Percentiles rank a stretch among this genome's conserved stretches.
Evolutionary conservation across 2,329 filamentous ascomycete species (phyloP).

Genomic region (Sclerotinia glacialis): DNA sequence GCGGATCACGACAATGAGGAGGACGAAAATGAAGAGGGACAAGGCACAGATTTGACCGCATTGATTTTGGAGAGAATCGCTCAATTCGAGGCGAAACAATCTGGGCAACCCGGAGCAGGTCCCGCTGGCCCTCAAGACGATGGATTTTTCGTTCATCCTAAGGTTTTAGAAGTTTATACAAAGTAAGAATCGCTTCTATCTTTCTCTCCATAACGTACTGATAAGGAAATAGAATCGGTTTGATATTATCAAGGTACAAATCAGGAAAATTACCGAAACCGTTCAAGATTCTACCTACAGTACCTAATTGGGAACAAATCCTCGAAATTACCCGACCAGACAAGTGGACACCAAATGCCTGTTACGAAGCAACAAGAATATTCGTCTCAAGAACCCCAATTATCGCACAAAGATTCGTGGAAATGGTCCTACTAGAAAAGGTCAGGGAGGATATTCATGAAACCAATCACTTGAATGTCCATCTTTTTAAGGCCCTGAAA

Average conservation of each 20-base stretch:
- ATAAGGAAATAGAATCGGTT: slow-evolving; percentile 61
- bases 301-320: slow-evolving; percentile 89
- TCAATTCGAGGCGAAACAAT: slow-evolving; percentile 73
- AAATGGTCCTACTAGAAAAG: slow-evolving; percentile 80
- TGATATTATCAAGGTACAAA: slow-evolving; percentile 89
- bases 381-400: slow-evolving; percentile 83
- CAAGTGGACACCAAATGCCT: slow-evolving; percentile 70
- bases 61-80: slow-evolving; percentile 94
- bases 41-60: slow-evolving; percentile 79
- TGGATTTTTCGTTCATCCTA: slow-evolving; percentile 80
- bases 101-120: slow-evolving; percentile 34
- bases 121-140: slow-evolving; percentile 58
- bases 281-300: slow-evolving; percentile 91
- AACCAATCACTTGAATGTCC: slow-evolving; percentile 90
- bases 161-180: slow-evolving; percentile 90
- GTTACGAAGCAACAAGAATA: slow-evolving; percentile 86
- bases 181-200: slow-evolving; percentile 53
- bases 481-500: slow-evolving; percentile 91
- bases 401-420: slow-evolving; percentile 80
- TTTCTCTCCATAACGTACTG: slow-evolving; percentile 17
- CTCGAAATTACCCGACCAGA: slow-evolving; percentile 81
- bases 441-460: slow-evolving; percentile 95
- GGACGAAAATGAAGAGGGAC: slow-evolving; percentile 46
- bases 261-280: slow-evolving; percentile 96
- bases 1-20: slow-evolving; percentile 44